A percentile compares a stretch with the other conserved stretches of the same genome.
These are phyloP conservation scores for Hymenoscyphus infarciens DNA, from an alignment of 2,329 filamentous ascomycete species.

Conservation along the genomic window DNA sequence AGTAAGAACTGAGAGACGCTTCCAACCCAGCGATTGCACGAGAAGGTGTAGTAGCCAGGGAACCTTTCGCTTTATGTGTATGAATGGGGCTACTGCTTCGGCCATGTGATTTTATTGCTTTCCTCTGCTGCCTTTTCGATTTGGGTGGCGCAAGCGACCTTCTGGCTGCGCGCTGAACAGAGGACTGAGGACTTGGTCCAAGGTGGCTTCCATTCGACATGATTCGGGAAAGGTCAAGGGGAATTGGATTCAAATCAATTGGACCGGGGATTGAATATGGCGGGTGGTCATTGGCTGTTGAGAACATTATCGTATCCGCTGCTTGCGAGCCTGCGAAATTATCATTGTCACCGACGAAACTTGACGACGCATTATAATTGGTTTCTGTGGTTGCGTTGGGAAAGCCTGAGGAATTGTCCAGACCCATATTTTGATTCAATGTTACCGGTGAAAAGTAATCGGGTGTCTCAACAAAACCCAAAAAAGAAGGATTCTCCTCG, in stretches of 20 bases:
- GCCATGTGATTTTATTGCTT: background rate
- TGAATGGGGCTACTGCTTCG: background rate
- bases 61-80: background rate
- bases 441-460: background rate
- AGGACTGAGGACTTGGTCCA: background rate
- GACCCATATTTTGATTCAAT: background rate
- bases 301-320: background rate
- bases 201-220: background rate
- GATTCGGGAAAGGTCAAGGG: background rate
- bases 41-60: background rate
- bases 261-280: background rate
- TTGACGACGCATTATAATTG: background rate
- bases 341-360: background rate
- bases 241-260: background rate
- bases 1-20: background rate
- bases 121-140: background rate
- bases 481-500: background rate
- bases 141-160: background rate
- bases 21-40: background rate
- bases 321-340: background rate
- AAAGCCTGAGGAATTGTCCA: background rate
- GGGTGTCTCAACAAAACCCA: background rate
- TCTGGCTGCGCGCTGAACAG: background rate
- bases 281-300: background rate
- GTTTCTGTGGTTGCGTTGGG: background rate